A percentile compares a stretch with the other conserved stretches of the same genome.
These are phyloP conservation scores for Escallonia rubra DNA, from an alignment of 129 eudicot species.

Conservation along the genomic window DNA sequence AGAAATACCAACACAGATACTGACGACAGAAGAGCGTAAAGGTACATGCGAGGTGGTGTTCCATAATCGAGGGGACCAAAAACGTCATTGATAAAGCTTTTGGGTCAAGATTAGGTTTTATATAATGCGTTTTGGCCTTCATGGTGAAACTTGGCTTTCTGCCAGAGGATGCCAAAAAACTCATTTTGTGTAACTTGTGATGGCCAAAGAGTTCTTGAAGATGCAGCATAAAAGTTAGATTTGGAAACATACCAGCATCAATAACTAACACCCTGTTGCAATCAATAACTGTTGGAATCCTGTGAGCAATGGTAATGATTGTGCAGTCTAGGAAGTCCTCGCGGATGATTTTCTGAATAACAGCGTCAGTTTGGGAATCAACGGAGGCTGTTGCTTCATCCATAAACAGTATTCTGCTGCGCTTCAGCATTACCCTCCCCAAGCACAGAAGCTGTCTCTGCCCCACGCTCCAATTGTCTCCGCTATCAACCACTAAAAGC, in stretches of 20 bases:
- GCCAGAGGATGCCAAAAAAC: too few species aligned
- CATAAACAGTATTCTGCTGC: conserved; percentile 69
- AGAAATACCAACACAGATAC: too few species aligned
- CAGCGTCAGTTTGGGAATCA: conserved; percentile 84
- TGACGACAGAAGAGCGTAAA: too few species aligned
- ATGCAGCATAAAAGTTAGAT: too few species aligned
- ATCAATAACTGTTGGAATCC: conserved; percentile 98
- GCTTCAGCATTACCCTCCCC: conserved; percentile 81
- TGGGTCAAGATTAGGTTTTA: too few species aligned
- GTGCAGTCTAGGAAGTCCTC: conserved; percentile 83
- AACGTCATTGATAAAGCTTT: too few species aligned
- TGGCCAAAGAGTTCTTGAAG: too few species aligned
- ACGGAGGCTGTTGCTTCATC: conserved; percentile 95
- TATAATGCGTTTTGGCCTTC: too few species aligned
- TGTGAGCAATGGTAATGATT: conserved; percentile 89
- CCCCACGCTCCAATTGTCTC: conserved; percentile 95
- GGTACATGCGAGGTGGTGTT: too few species aligned
- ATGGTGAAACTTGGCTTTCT: too few species aligned
- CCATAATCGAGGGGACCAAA: too few species aligned
- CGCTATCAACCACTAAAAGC: conserved; percentile 59
- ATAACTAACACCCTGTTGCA: conserved; percentile 83
- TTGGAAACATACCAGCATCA: conserved; percentile 55
- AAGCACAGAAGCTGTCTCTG: conserved; percentile 91
- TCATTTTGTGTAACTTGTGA: too few species aligned
- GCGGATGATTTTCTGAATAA: conserved; percentile 85